Evolutionary conservation across 352 stramenopile species (phyloP), one percentile per base, ranked within the genome.

Genomic region (Pythium rishiriense): DNA sequence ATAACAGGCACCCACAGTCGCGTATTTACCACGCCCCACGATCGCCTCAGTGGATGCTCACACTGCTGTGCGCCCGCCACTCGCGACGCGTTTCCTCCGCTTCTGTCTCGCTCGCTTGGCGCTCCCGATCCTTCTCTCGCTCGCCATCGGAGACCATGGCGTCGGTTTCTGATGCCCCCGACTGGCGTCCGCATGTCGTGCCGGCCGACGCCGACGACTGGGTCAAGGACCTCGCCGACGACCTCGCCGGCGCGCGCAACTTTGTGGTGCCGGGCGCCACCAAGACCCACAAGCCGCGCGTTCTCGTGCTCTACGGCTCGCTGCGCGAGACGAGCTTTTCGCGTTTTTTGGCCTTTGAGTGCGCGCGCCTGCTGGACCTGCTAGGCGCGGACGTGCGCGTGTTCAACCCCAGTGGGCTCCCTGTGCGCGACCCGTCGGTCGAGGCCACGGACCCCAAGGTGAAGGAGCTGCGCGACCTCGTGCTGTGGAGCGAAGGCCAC

Each of bases 401-500:
- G 24, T 78, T 69, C 43, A 64, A 70, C 58, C 70, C 66, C 12
- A 62, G 53, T 43, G 79, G 78, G 17, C 58, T 90, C 49, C 79
- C 81, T 10, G 76, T 90, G 45, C 72, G 77, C 24, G 75, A 90
- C 62, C 77, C 79, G n/a, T 59, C 65, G 26, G 25, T 86, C 41
- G 77, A 88, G 63, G 66, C 72, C 15, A 67, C 69, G 37, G 58
- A 88, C 49, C 26, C 72, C 17, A 91, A 91, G 62, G 82, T 88
- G 11, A 60, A 72, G 25, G 82, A 91, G 63, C 55, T 89, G 22
- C 75, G 82, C 46, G 74, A 74, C 28, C 70, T 89, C 29, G 76
- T 74, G 10, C 69, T 80, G 31, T 91, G 82, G 82, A 84, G 68
- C 64, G 81, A 91, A 56, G 81, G 81, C 61, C 78, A 87, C 55